Conservation (phyloP, 129 eudicot genomes). For the Dittrichia graveolens region DNA sequence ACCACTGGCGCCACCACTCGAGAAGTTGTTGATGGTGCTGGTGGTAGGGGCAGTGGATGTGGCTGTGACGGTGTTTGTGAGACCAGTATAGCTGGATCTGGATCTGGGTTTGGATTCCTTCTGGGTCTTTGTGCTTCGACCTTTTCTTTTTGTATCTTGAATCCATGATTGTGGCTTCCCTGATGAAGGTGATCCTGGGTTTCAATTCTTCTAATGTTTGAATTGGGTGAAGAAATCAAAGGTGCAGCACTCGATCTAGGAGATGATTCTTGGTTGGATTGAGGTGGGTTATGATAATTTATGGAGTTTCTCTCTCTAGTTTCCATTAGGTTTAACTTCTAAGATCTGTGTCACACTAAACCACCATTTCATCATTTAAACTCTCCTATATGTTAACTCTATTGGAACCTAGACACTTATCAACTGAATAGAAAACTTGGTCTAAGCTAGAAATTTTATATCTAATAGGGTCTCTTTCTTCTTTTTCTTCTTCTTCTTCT, state of each 20-base stretch:
- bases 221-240: slow-evolving; percentile 23
- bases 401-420: not conserved
- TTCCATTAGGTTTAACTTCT: slow-evolving; percentile 47
- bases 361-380: slow-evolving; percentile 26
- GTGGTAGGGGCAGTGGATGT: slow-evolving; percentile 27
- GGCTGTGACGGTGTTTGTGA: slow-evolving; percentile 33
- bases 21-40: slow-evolving; percentile 22
- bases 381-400: not conserved
- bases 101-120: slow-evolving; percentile 41
- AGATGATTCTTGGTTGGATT: slow-evolving; percentile 44
- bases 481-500: not conserved
- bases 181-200: slow-evolving; percentile 35
- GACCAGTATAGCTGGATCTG: slow-evolving; percentile 41
- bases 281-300: slow-evolving; percentile 37
- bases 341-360: slow-evolving; percentile 28
- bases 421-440: not conserved
- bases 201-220: slow-evolving; percentile 25
- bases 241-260: slow-evolving; percentile 33
- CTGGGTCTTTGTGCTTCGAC: slow-evolving; percentile 22
- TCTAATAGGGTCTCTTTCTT: slow-evolving; percentile 6
- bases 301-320: slow-evolving; percentile 47
- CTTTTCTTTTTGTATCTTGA: slow-evolving; percentile 29
- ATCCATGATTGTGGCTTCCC: slow-evolving; percentile 30
- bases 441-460: slow-evolving; percentile 7
- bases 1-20: slow-evolving; percentile 7